Evolutionary conservation across 2,329 filamentous ascomycete genomes (phyloP), one percentile per base, ranked within the genome.

Genomic region (Xylariaceae sp.): DNA sequence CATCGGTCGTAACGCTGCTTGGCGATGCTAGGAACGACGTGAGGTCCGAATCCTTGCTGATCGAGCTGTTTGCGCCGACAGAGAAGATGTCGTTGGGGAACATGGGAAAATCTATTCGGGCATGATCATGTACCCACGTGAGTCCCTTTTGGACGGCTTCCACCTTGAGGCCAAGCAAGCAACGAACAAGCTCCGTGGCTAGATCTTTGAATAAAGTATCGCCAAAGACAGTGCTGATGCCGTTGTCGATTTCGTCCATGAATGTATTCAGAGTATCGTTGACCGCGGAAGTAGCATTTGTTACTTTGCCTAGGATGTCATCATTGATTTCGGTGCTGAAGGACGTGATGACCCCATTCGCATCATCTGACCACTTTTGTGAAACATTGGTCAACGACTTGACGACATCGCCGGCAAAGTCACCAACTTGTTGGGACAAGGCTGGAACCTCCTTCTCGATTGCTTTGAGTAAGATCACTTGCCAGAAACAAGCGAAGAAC

Each of bases 41-140:
- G 46, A 87, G 79, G 46, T 82, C 77, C 9, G 77, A 77, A 61
- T 88, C 83, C 48, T 81, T 82, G 6, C 74, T 70, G 53, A 87
- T 74, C 30, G 81, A 82, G 39, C 81, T 78, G 26, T 84, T 76
- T 50, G 92, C 89, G 35, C 92, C 92, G 47, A 87, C 76, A 53
- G 90, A 93, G 74, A 97, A 96, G 1, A 89, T 89, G 69, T 96
- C 82, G 64, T 90, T 87, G 21, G 84, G 79, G 56, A 97, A 85
- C 47, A 83, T 73, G 0, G 94, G 94, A 63, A 99, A 88, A 55
- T 84, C 77, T 63, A 99, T 81, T 57, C 94, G 83, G 3, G 94
- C 91, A 69, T 97, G 78, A 62, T 97, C 87, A 65, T 89, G 84
- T 9, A 96, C 89, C 93, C 93, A 99, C 1, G 90, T 96, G n/a